Evolutionary conservation across 164 flowering plant species (phyloP).

Genomic region (Vitis labrusca): DNA sequence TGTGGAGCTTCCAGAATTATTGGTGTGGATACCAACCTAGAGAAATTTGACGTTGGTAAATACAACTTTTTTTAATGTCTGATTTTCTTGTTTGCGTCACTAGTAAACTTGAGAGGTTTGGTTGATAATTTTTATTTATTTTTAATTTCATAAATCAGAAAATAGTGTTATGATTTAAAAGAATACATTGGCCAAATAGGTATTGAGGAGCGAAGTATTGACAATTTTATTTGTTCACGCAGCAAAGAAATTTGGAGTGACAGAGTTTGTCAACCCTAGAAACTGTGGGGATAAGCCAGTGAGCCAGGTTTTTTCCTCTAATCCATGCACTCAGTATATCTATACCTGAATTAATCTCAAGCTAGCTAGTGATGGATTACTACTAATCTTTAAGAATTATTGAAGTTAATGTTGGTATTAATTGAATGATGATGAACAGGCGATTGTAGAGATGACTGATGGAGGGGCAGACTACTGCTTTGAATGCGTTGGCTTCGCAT

Average conservation of each 20-base stretch:
- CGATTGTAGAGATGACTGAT: slow-evolving; percentile 55
- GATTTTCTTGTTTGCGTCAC: too few species aligned
- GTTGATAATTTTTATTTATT: too few species aligned
- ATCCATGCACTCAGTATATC: too few species aligned
- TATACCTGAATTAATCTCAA: too few species aligned
- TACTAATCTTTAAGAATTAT: too few species aligned
- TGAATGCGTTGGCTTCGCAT: slow-evolving; percentile 70
- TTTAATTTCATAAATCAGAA: too few species aligned
- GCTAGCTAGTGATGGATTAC: too few species aligned
- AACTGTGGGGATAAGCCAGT: slow-evolving; percentile 33
- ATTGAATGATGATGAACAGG: slow-evolving; percentile 25
- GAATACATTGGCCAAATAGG: too few species aligned
- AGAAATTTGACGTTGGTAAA: slow-evolving; percentile 49
- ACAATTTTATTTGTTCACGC: neutral
- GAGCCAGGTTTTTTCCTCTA: slow-evolving; percentile 38
- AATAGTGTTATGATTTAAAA: too few species aligned
- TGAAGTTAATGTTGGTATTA: too few species aligned
- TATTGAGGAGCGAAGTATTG: neutral
- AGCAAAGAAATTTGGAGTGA: slow-evolving; percentile 57
- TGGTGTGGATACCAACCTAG: slow-evolving; percentile 53
- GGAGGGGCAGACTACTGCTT: slow-evolving; percentile 87
- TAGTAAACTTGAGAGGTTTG: too few species aligned
- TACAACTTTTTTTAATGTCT: too few species aligned
- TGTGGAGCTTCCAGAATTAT: slow-evolving; percentile 58
- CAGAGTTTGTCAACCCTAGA: slow-evolving; percentile 49